Base-by-base conservation (phyloP, 805 yeast genomes). In the Candida gorgasii region DNA sequence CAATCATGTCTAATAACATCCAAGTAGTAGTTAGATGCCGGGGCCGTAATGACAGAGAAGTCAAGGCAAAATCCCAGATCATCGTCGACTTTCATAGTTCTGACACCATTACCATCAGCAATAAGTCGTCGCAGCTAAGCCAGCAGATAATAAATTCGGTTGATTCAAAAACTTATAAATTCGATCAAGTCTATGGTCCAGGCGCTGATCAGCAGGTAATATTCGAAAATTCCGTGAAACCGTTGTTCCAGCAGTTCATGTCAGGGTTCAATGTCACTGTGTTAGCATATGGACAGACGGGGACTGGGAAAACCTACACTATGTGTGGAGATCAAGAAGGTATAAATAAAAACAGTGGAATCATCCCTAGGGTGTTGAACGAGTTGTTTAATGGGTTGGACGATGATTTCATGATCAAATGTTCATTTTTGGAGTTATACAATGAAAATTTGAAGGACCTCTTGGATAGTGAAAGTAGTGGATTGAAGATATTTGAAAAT, bases 361-460 rank as follows among this genome's bases (percentile, higher is more conserved):
- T 84, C 38, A 75, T 82, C 23, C 78, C 57, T 46, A 67, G 82
- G 27, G 67, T 75, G 5, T 53, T 79, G 35, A 53, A 59, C 28
- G 64, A 67, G 35, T 62, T 87, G 5, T 88, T 88, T 59, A 65
- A 69, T 19, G 59, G 59, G 8, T 57, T 86, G 39, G 45, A 45
- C n/a, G 45, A 61, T 18, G 95, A 84, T 55, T 81, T 73, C 56
- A 57, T 84, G 23, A 89, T 86, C 14, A 84, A 82, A 57, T 77
- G 89, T 48, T 86, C 95, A 0, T 90, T 85, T 58, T 75, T 89
- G 41, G 97, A 89, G 59, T 67, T 89, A 14, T 90, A 89, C 65
- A 89, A 89, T 54, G 97, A 89, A 59, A 95, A 88, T 52, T 67
- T 90, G 37, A 73, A 78, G 38, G 97, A 89, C 57, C 70, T 89